Evolutionary conservation across 148 eudicot genomes (phyloP), one percentile per base, ranked within the genome.

Genomic region (Fagopyrum homotropicum): DNA sequence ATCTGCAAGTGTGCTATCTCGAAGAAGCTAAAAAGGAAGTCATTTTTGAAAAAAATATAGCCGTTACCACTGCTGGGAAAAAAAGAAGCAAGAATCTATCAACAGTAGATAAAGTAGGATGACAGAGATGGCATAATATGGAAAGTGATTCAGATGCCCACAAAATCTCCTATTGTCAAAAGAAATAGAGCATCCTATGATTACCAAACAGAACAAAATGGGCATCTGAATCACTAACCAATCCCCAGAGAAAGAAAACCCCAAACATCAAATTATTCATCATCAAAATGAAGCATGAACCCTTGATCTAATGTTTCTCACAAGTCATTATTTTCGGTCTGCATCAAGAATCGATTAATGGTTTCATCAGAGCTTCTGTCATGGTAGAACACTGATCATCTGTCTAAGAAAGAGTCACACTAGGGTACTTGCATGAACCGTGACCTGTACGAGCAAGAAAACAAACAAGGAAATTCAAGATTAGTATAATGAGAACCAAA

Each of bases 381-480:
- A 55, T 16, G 60, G 9, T 16, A 55, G 7, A 9, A 22, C 4
- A 7, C 4, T 60, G 4, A 7, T 4, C 3, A 4, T 9, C 15
- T 40, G 35, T 46, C 55, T 72, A 72, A 72, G 30, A 9, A 26
- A 72, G 55, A 46, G 74, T 72, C 55, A 72, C 74, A 49, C 74
- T 72, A 30, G 74, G 74, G 35, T 45, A 72, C 74, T 72, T 72
- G 74, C 74, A 72, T 10, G 52, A 72, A n/a, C 74, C 74, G 0
- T 17, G 74, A 54, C 74, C 74, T 72, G 74, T 17, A 22, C 26
- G 26, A 22, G 26, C 26, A 22, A 22, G 26, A 72, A 72, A 46
- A 14, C 5, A 4, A 17, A 46, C 17, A 22, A 46, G 30, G 1
- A 16, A 72, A 45, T 22, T 2, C 74, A 72, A 17, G 17, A 72